phyloP scores from a whole-genome alignment of 2,329 filamentous ascomycete genomes.

The Diplodia mutila region DNA sequence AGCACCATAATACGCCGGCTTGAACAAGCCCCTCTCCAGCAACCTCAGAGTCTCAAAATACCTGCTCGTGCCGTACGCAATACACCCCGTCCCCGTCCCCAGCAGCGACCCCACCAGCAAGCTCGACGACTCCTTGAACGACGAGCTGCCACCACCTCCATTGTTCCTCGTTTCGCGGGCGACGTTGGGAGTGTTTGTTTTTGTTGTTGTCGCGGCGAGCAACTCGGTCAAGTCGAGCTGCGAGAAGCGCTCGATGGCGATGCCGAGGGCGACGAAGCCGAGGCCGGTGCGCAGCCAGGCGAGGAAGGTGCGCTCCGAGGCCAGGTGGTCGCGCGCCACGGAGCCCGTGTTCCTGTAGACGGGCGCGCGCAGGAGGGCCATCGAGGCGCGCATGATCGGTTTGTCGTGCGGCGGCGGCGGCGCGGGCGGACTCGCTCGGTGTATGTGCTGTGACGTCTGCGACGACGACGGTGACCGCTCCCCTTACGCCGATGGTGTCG shows the following conservation, averaged over 20 bases:
- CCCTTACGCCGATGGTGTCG: no score
- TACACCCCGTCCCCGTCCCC: slow-evolving; percentile 50
- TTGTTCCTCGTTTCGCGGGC: slow-evolving; percentile 27
- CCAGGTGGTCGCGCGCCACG: slow-evolving; percentile 57
- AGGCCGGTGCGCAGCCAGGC: slow-evolving; percentile 58
- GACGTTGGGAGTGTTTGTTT: slow-evolving; percentile 36
- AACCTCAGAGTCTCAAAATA: slow-evolving; percentile 52
- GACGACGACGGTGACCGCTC: no score
- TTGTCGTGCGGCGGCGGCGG: neutral
- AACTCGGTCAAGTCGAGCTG: slow-evolving; percentile 48
- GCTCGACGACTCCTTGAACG: neutral
- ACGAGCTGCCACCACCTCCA: neutral
- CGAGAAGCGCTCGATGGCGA: slow-evolving; percentile 48
- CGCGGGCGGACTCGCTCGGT: neutral
- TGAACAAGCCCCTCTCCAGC: slow-evolving; percentile 51
- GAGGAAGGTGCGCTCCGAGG: slow-evolving; percentile 58
- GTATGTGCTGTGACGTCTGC: neutral
- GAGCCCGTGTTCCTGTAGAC: slow-evolving; percentile 52
- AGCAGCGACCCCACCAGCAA: slow-evolving; percentile 46
- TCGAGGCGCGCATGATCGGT: slow-evolving; percentile 26
- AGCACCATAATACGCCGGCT: slow-evolving; percentile 36
- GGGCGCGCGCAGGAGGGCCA: slow-evolving; percentile 25
- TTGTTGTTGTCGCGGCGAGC: slow-evolving; percentile 29
- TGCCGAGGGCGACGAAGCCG: slow-evolving; percentile 57
- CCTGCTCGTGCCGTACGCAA: slow-evolving; percentile 52